phyloP scores from a whole-genome alignment of 257 asterid genomes.

The Verbascum thapsus region DNA sequence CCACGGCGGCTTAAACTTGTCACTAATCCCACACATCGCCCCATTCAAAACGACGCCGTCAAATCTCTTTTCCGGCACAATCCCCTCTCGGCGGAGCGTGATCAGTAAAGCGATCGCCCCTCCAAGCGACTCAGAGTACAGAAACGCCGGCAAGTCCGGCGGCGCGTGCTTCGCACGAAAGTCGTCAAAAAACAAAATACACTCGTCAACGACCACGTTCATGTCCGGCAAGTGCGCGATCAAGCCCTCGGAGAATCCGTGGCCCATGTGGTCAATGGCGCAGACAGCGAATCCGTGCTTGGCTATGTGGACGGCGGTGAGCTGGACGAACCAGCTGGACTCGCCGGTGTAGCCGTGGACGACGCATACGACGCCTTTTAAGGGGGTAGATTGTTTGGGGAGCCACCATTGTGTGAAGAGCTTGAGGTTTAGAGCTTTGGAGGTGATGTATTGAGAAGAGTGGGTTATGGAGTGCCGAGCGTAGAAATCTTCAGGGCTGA shows the following conservation, averaged over 20 bases:
- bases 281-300: constrained; percentile 90
- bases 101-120: constrained; percentile 89
- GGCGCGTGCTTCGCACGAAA: constrained; percentile 53
- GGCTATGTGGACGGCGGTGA: constrained; percentile 73
- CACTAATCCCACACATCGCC: constrained; percentile 95
- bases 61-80: constrained; percentile 51
- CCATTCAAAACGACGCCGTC: constrained; percentile 90
- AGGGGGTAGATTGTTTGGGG: constrained; percentile 51
- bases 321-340: constrained; percentile 90
- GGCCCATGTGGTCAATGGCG: constrained; percentile 97
- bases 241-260: constrained; percentile 88
- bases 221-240: constrained; percentile 78
- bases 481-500: constrained; percentile 72
- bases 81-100: constrained; percentile 61
- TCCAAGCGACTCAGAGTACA: constrained; percentile 87
- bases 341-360: constrained; percentile 98
- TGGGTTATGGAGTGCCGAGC: constrained; percentile 70
- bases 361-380: constrained; percentile 69
- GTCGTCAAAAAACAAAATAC: constrained; percentile 54
- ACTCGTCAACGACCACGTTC: constrained; percentile 73
- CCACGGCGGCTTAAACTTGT: constrained; percentile 95
- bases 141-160: constrained; percentile 60
- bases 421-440: constrained; percentile 59
- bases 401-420: constrained; percentile 96
- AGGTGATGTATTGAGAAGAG: constrained; percentile 71